These are phyloP conservation scores for Tuber microsphaerosporum DNA, from an alignment of 495 filamentous ascomycete genomes.

Conservation along the genomic window DNA sequence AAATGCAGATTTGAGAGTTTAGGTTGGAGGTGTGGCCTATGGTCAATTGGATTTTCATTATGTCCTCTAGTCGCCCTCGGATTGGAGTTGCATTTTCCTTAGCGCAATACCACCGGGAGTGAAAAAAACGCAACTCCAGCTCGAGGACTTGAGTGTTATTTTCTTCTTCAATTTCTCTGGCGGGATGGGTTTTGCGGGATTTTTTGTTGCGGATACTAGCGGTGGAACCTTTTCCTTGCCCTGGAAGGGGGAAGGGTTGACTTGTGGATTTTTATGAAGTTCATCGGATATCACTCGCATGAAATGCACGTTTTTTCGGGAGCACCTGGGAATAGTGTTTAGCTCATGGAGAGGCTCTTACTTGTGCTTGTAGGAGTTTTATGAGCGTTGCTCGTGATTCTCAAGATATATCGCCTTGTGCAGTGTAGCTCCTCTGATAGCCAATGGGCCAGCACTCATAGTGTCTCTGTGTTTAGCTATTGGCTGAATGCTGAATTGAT, in stretches of 20 bases:
- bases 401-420: not conserved
- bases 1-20: not conserved
- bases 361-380: not conserved
- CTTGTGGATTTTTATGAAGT: not conserved
- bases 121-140: not conserved
- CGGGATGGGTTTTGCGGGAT: not conserved
- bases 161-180: not conserved
- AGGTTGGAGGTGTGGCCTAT: not conserved
- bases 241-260: not conserved
- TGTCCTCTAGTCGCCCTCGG: not conserved
- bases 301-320: not conserved
- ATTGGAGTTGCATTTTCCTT: not conserved
- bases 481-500: not conserved
- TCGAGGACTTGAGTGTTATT: not conserved
- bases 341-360: not conserved
- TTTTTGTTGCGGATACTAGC: not conserved
- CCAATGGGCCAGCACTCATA: not conserved
- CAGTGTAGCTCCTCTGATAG: not conserved
- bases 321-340: not conserved
- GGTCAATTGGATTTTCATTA: not conserved
- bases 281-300: not conserved
- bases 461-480: not conserved
- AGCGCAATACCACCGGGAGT: not conserved
- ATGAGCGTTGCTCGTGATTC: not conserved
- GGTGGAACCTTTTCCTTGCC: not conserved